Percentiles rank a stretch among this genome's conserved stretches.
Evolutionary conservation across 371 early-diverging fungal genomes (phyloP).

Genomic region (Syncephalastrum racemosum): DNA sequence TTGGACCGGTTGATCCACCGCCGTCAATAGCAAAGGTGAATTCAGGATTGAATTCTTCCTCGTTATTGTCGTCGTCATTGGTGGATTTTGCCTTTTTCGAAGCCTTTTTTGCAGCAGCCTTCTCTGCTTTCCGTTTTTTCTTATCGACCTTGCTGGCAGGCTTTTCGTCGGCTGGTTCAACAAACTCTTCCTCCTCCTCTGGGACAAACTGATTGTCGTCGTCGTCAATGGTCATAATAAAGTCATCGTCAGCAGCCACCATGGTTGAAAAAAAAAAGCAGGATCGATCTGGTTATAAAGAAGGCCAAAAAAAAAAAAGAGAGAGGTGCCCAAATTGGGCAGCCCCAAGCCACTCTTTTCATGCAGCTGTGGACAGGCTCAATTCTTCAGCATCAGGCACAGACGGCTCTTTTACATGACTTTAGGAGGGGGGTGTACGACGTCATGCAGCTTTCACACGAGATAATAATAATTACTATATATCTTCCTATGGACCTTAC

Average conservation of each 20-base stretch:
- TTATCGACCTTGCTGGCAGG: slow-evolving; percentile 30
- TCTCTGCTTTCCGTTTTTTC: slow-evolving; percentile 15
- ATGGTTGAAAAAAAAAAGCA: not conserved
- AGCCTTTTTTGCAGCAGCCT: slow-evolving; percentile 30
- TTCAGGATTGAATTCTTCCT: slow-evolving; percentile 56
- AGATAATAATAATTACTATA: too few species aligned
- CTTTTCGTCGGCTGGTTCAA: slow-evolving; percentile 17
- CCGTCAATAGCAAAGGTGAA: slow-evolving; percentile 80
- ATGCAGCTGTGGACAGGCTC: too few species aligned
- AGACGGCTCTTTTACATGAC: too few species aligned
- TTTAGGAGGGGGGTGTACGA: too few species aligned
- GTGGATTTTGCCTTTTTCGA: too few species aligned
- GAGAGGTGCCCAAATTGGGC: not conserved
- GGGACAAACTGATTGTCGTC: slow-evolving; percentile 61
- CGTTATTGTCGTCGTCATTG: slow-evolving; percentile 29
- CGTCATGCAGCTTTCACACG: too few species aligned
- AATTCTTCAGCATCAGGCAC: too few species aligned
- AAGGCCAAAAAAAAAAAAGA: slow-evolving; percentile 5
- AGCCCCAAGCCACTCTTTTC: too few species aligned
- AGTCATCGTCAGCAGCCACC: slow-evolving; percentile 47
- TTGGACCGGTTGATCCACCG: slow-evolving; percentile 54
- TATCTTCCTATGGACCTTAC: too few species aligned
- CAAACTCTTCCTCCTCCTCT: slow-evolving; percentile 32
- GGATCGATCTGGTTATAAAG: not conserved
- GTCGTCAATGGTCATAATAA: slow-evolving; percentile 82